Conservation (phyloP, 805 yeast genomes). For the Teunomyces pallodes region DNA sequence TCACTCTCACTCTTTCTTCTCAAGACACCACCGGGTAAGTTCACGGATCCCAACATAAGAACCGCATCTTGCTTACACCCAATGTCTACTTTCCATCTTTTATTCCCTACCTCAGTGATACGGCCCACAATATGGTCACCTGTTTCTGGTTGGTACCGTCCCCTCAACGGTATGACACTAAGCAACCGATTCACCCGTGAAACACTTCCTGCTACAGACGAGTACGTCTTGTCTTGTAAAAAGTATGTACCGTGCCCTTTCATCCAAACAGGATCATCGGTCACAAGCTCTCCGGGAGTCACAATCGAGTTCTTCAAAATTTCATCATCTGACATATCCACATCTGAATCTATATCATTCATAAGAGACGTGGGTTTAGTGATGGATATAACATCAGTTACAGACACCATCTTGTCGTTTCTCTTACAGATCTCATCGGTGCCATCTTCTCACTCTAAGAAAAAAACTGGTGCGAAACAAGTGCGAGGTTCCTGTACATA, state of each 20-base stretch:
- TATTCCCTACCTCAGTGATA: constrained; percentile 88
- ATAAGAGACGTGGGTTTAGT: constrained; percentile 24
- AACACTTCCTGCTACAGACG: constrained; percentile 91
- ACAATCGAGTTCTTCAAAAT: constrained; percentile 45
- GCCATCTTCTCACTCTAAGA: background rate
- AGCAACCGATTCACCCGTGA: constrained; percentile 82
- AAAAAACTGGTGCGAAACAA: background rate
- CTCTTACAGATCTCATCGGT: background rate
- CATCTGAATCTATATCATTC: constrained; percentile 34
- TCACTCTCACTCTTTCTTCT: constrained; percentile 93
- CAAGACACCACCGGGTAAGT: constrained; percentile 94
- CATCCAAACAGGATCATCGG: constrained; percentile 97
- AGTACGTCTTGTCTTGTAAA: constrained; percentile 68
- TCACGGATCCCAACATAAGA: constrained; percentile 90
- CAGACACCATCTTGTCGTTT: background rate
- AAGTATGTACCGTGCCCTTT: constrained; percentile 96
- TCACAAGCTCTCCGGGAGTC: constrained; percentile 95
- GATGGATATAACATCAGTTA: constrained; percentile 30
- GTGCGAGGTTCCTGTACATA: background rate
- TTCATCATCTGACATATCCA: constrained; percentile 40
- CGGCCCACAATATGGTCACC: constrained; percentile 97
- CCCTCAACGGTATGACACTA: constrained; percentile 81
- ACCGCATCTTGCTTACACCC: constrained; percentile 94
- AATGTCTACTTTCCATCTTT: constrained; percentile 95
- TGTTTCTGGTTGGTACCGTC: constrained; percentile 88